phyloP scores from a whole-genome alignment of 2,329 filamentous ascomycete genomes.

The Microthyrium microscopicum region DNA sequence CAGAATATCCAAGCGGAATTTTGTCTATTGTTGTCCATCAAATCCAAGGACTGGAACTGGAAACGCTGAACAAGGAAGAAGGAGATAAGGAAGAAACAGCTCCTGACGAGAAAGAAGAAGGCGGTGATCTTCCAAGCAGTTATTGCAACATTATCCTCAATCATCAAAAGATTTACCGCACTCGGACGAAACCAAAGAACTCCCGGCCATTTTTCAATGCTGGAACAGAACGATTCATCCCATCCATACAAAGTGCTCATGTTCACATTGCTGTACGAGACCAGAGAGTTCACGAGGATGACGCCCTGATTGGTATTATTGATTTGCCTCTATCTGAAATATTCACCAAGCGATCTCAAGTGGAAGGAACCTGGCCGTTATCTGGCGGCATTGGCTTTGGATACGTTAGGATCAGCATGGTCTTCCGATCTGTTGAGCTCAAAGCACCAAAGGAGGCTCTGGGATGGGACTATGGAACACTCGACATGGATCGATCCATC shows the following conservation, averaged over 20 bases:
- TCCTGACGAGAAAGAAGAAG: slow-evolving; percentile 44
- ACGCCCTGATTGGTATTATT: slow-evolving; percentile 52
- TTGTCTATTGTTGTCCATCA: slow-evolving; percentile 58
- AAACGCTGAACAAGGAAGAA: slow-evolving; percentile 38
- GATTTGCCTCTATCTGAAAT: slow-evolving; percentile 48
- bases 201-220: slow-evolving; percentile 67
- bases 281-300: slow-evolving; percentile 49
- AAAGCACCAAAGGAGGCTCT: slow-evolving; percentile 40
- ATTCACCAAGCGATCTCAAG: slow-evolving; percentile 45
- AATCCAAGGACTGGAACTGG: slow-evolving; percentile 50
- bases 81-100: slow-evolving; percentile 30
- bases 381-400: slow-evolving; percentile 59
- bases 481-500: slow-evolving; percentile 42
- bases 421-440: slow-evolving; percentile 53
- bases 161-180: slow-evolving; percentile 52
- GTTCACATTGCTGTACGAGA: slow-evolving; percentile 53
- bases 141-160: slow-evolving; percentile 63
- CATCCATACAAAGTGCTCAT: slow-evolving; percentile 50
- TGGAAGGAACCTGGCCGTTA: slow-evolving; percentile 49
- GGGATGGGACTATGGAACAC: slow-evolving; percentile 57
- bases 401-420: slow-evolving; percentile 49
- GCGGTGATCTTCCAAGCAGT: slow-evolving; percentile 48
- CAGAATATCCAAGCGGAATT: slow-evolving; percentile 46
- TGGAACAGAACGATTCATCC: slow-evolving; percentile 54
- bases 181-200: slow-evolving; percentile 62